phyloP scores from a whole-genome alignment of 176 grass and related monocot genomes.

The Chloris gayana region DNA sequence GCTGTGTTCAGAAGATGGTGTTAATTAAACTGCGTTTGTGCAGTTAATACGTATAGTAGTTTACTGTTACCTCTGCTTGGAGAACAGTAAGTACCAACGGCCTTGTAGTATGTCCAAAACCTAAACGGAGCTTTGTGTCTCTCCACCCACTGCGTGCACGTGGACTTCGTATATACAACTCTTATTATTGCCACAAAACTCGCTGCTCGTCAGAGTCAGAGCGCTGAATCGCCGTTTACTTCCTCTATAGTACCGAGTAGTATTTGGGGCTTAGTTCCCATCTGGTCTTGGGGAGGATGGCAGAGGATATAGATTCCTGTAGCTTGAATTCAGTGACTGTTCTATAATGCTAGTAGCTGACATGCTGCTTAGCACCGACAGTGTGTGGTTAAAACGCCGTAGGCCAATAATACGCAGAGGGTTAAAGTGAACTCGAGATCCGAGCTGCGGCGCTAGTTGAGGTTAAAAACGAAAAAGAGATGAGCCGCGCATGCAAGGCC shows the following conservation, averaged over 20 bases:
- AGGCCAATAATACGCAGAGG: background rate
- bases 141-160: background rate
- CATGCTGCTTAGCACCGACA: background rate
- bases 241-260: background rate
- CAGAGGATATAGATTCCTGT: background rate
- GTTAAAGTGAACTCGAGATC: background rate
- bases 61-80: background rate
- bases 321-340: background rate
- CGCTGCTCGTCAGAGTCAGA: background rate
- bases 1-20: background rate
- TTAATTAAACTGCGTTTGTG: background rate
- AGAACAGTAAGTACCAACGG: background rate
- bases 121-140: background rate
- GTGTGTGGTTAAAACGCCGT: background rate
- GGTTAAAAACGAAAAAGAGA: constrained; percentile 7
- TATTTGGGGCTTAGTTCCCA: background rate
- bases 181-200: background rate
- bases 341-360: background rate
- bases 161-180: background rate
- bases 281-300: background rate
- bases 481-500: background rate
- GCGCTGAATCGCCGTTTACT: background rate
- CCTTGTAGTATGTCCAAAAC: background rate
- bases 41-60: background rate
- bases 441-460: background rate